Conservation (phyloP, 164 flowering plant genomes). For the Nymphaea thermarum region DNA sequence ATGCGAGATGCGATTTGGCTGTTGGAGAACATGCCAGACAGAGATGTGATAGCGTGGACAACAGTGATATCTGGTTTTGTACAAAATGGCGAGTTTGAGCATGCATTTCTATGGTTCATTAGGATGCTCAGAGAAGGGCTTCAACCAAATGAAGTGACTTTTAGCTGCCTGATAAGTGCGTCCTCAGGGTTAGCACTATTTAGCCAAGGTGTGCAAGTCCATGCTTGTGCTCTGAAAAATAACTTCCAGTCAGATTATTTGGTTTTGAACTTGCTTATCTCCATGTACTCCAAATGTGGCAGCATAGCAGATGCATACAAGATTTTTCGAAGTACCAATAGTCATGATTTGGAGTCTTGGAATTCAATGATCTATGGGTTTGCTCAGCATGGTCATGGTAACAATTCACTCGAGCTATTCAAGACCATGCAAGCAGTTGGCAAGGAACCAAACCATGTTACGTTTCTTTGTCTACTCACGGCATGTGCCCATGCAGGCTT, state of each 20-base stretch:
- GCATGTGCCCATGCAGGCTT: constrained; percentile 34
- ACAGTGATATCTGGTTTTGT: constrained; percentile 37
- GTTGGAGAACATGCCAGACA: constrained; percentile 29
- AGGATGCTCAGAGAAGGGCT: constrained; percentile 20
- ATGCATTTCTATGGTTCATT: constrained; percentile 26
- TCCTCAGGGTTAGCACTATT: constrained; percentile 29
- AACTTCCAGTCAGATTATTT: constrained; percentile 21
- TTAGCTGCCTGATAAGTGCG: constrained; percentile 34
- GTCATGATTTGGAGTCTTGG: constrained; percentile 23
- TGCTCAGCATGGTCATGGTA: constrained; percentile 36
- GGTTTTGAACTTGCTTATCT: constrained; percentile 27
- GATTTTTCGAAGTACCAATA: constrained; percentile 16
- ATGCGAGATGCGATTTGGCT: constrained; percentile 18
- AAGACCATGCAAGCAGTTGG: constrained; percentile 14
- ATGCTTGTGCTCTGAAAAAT: constrained; percentile 19
- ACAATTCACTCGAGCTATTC: constrained; percentile 26
- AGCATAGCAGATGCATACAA: constrained; percentile 22
- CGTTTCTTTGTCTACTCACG: constrained; percentile 34
- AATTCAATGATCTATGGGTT: constrained; percentile 39
- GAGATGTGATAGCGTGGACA: constrained; percentile 45
- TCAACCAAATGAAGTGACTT: constrained; percentile 27
- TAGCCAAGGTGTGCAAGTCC: constrained; percentile 32
- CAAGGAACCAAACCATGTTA: constrained; percentile 22
- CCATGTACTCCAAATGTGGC: constrained; percentile 44
- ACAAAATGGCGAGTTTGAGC: constrained; percentile 21